phyloP scores from a whole-genome alignment of 495 filamentous ascomycete genomes.

The Penicillium psychrofluorescens region DNA sequence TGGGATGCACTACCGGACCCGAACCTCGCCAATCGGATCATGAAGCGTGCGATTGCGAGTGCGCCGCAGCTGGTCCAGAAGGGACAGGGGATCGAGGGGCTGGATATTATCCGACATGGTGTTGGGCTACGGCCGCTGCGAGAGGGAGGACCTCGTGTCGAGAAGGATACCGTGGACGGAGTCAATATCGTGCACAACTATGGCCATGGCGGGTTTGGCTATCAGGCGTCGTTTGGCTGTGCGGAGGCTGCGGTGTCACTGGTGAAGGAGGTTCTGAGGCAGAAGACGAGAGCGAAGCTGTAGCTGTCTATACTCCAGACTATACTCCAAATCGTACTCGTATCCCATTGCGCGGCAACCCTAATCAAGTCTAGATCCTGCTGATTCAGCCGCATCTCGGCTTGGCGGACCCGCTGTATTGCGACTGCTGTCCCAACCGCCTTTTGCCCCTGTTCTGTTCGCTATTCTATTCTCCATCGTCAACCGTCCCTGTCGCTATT shows the following conservation, averaged over 20 bases:
- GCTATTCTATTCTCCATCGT: not conserved
- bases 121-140: slow-evolving; percentile 81
- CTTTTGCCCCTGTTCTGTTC: slow-evolving; percentile 13
- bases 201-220: slow-evolving; percentile 89
- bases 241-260: slow-evolving; percentile 60
- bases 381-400: slow-evolving; percentile 16
- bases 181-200: slow-evolving; percentile 88
- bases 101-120: slow-evolving; percentile 82
- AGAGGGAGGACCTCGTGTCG: slow-evolving; percentile 68
- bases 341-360: no score
- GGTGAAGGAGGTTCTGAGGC: slow-evolving; percentile 54
- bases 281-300: slow-evolving; percentile 28
- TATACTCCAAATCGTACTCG: no score
- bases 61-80: slow-evolving; percentile 62
- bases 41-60: slow-evolving; percentile 70
- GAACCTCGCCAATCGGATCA: slow-evolving; percentile 76
- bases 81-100: slow-evolving; percentile 70
- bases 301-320: no score
- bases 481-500: no score
- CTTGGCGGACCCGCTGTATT: slow-evolving; percentile 40
- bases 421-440: slow-evolving; percentile 19
- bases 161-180: slow-evolving; percentile 68
- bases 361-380: not conserved
- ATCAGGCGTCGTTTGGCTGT: slow-evolving; percentile 85
- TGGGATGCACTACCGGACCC: slow-evolving; percentile 81